These are phyloP conservation scores for Drechslerella stenobrocha DNA, from an alignment of 2,329 filamentous ascomycete species.

Conservation along the genomic window DNA sequence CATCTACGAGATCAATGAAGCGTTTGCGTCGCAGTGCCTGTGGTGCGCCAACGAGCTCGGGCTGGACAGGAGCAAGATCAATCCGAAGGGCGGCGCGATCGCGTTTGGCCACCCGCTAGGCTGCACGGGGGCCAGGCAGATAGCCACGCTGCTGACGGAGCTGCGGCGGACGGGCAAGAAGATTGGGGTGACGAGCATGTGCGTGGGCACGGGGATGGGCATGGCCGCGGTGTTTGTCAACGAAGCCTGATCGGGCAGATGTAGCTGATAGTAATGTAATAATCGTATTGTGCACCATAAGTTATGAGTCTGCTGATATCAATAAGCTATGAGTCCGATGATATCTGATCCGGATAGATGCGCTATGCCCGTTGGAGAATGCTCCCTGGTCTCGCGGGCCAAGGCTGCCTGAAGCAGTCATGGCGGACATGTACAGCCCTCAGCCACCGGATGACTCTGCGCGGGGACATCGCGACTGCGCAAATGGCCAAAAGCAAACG, in stretches of 20 bases:
- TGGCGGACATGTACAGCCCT: too few species aligned
- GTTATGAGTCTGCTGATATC: not conserved
- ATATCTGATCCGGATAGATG: too few species aligned
- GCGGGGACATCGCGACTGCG: too few species aligned
- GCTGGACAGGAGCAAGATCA: conserved; percentile 82
- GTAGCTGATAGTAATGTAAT: not conserved
- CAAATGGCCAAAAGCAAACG: too few species aligned
- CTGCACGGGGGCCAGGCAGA: conserved; percentile 90
- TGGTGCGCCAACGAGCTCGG: conserved; percentile 90
- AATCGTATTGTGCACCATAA: not conserved
- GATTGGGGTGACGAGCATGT: conserved; percentile 94
- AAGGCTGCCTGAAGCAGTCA: too few species aligned
- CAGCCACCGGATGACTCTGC: too few species aligned
- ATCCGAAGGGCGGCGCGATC: conserved; percentile 95
- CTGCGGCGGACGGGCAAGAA: conserved; percentile 79
- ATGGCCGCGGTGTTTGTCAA: conserved; percentile 97
- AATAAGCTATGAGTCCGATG: too few species aligned
- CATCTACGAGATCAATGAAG: conserved; percentile 99
- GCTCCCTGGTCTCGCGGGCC: too few species aligned
- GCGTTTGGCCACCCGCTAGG: conserved; percentile 94
- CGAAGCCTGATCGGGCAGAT: conserved; percentile 71
- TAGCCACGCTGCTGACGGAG: conserved; percentile 89
- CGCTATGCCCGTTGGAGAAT: too few species aligned
- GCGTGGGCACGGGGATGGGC: conserved; percentile 93
- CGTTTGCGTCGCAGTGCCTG: conserved; percentile 91